Evolutionary conservation across 768 basidiomycete species (phyloP).

Genomic region (Basidioascus undulatus): DNA sequence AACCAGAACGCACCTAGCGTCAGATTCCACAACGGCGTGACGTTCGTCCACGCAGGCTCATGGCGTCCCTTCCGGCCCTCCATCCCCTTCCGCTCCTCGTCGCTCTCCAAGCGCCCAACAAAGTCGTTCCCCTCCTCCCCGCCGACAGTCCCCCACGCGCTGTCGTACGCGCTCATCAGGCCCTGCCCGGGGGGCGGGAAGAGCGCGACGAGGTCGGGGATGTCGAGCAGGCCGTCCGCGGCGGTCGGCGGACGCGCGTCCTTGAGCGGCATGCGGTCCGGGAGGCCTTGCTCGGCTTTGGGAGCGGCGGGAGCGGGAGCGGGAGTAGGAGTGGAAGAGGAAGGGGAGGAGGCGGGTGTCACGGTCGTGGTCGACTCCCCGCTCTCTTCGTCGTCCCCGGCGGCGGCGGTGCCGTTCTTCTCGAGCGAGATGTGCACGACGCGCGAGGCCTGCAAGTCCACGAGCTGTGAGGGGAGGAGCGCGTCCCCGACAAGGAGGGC

Average conservation of each 20-base stretch:
- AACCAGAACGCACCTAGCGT: conserved; percentile 35
- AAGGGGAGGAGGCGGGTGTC: conserved; percentile 13
- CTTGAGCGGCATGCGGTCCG: conserved; percentile 47
- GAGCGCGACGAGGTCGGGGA: conserved; percentile 30
- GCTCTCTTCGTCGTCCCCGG: conserved; percentile 2
- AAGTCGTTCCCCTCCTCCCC: neutral
- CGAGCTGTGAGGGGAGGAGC: conserved; percentile 31
- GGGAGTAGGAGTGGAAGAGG: no score
- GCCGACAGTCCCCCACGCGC: conserved; percentile 19
- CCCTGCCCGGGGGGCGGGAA: conserved; percentile 18
- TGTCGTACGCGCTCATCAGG: conserved; percentile 45
- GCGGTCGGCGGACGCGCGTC: conserved; percentile 37
- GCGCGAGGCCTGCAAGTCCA: conserved; percentile 32
- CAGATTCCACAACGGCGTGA: conserved; percentile 65
- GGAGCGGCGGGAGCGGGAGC: neutral
- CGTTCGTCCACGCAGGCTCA: conserved; percentile 74
- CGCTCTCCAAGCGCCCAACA: conserved; percentile 1
- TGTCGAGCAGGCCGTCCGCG: conserved; percentile 44
- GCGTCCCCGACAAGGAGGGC: conserved; percentile 42
- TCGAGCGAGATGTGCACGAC: conserved; percentile 20
- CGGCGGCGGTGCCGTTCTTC: conserved; percentile 9
- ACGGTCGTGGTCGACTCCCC: conserved; percentile 24
- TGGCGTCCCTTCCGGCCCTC: conserved; percentile 27
- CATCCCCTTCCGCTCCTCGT: conserved; percentile 8
- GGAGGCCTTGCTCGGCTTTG: conserved; percentile 27